A percentile compares a stretch with the other conserved stretches of the same genome.
These are phyloP conservation scores for Penicillium sp. DNA, from an alignment of 2,329 filamentous ascomycete genomes.

Conservation along the genomic window DNA sequence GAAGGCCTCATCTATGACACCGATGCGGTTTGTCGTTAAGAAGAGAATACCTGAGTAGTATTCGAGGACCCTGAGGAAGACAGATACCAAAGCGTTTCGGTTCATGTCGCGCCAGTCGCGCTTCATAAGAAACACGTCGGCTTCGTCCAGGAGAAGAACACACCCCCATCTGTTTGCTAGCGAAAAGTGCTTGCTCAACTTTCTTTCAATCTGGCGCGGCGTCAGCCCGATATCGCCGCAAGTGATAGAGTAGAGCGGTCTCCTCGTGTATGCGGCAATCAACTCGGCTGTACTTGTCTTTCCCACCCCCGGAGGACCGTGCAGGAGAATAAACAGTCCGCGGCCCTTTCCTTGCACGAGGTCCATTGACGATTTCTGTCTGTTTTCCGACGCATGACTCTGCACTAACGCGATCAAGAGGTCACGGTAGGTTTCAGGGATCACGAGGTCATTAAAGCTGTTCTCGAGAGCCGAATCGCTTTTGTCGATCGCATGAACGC, in stretches of 20 bases:
- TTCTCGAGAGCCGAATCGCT: not conserved
- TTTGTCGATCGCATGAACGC: not conserved
- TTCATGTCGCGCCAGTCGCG: conserved; percentile 47
- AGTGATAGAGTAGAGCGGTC: conserved; percentile 56
- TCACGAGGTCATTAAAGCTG: not conserved
- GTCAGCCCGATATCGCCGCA: conserved; percentile 55
- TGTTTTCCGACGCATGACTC: not conserved
- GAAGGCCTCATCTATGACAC: conserved; percentile 52
- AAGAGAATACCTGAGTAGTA: conserved; percentile 44
- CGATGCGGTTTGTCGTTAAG: conserved; percentile 52
- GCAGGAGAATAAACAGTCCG: conserved; percentile 57
- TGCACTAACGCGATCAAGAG: not conserved
- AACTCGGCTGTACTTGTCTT: conserved; percentile 59
- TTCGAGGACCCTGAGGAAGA: conserved; percentile 33
- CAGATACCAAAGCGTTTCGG: conserved; percentile 53
- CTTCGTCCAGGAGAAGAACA: conserved; percentile 59
- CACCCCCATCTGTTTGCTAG: conserved; percentile 58
- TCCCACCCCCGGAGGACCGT: conserved; percentile 58
- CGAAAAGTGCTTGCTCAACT: conserved; percentile 52
- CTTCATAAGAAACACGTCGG: conserved; percentile 39
- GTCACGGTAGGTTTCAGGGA: not conserved
- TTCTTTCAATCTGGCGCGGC: conserved; percentile 48
- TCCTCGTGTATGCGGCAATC: conserved; percentile 56
- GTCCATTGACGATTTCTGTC: conserved; percentile 32
- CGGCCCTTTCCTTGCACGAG: conserved; percentile 58